Evolutionary conservation across 768 basidiomycete genomes (phyloP), one percentile per base, ranked within the genome.

Genomic region (Saitozyma podzolica): DNA sequence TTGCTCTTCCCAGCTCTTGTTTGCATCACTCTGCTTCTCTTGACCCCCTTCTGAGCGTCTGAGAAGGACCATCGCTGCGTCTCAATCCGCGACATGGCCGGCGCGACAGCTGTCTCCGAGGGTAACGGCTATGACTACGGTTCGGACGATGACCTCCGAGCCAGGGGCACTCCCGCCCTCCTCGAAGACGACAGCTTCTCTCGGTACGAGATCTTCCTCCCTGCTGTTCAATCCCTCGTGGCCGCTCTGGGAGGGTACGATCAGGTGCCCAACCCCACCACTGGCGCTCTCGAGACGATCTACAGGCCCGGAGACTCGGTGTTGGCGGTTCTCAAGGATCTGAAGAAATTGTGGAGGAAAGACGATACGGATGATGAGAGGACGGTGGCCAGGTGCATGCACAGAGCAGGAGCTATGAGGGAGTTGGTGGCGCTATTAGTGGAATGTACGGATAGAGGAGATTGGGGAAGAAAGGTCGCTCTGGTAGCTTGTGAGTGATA

Each of bases 361-460:
- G 96, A 99, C 79, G 96, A 98, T 73, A 88, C 88, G 0, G 96
- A 99, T 79, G 95, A 98, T 76, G 93, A 94, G 76, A 86, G 96
- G 16, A 97, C 93, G 0, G 89, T 97, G 1, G 92, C 95, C 4
- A 87, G 93, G 49, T 89, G 97, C 61, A 89, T 97, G 77, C 91
- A 88, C 85, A 87, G 90, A 66, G 86, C 89, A n/a, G 86, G 91
- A 37, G 82, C 97, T 16, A 84, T 86, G 8, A 93, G 91, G 66
- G 95, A 97, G 80, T 83, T 98, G 54, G 80, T 97, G 17, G 89
- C 92, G 16, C 89, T 97, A 58, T 83, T 98, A 58, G 67, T 69
- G 41, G 80, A 80, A 58, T 76, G 78, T 56, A 73, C 75, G 13
- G 77, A 77, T 29, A 52, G 77, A 57, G 80, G 80, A 41, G 75